phyloP scores from a whole-genome alignment of 345 rosid genomes.

The Camelina laxa region DNA sequence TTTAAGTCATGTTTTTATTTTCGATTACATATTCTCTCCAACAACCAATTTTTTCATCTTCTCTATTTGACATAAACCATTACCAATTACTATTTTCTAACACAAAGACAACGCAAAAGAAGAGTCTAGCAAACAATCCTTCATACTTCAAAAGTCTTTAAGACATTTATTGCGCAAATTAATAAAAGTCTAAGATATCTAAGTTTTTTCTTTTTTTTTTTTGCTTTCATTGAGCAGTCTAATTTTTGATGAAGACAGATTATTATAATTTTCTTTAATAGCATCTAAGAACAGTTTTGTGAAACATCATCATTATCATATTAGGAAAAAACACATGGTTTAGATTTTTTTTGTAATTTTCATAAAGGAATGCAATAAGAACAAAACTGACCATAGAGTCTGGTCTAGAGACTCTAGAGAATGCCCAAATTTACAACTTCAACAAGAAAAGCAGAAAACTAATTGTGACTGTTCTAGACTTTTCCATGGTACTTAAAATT shows the following conservation, averaged over 20 bases:
- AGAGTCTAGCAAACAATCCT: background rate
- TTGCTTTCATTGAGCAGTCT: background rate
- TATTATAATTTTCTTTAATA: background rate
- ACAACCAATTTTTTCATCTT: background rate
- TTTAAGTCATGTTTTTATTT: conserved; percentile 27
- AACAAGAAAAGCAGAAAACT: background rate
- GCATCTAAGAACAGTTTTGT: background rate
- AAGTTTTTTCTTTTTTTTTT: background rate
- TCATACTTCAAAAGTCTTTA: background rate
- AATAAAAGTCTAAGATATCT: background rate
- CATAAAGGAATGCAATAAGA: background rate
- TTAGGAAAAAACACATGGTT: conserved; percentile 3
- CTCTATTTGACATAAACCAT: background rate
- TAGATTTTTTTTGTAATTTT: background rate
- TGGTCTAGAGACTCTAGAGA: background rate
- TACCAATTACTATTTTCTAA: conserved; percentile 15
- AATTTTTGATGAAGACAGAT: background rate
- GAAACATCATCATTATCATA: conserved; percentile 4
- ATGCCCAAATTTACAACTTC: conserved; percentile 24
- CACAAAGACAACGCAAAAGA: background rate
- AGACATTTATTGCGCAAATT: background rate
- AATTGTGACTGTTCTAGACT: conserved; percentile 53
- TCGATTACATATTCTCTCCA: conserved; percentile 3
- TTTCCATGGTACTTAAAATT: conserved; percentile 86
- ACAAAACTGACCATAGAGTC: conserved; percentile 15